These are phyloP conservation scores for Aristolochia contorta DNA, from an alignment of 164 flowering plant species.

Conservation along the genomic window DNA sequence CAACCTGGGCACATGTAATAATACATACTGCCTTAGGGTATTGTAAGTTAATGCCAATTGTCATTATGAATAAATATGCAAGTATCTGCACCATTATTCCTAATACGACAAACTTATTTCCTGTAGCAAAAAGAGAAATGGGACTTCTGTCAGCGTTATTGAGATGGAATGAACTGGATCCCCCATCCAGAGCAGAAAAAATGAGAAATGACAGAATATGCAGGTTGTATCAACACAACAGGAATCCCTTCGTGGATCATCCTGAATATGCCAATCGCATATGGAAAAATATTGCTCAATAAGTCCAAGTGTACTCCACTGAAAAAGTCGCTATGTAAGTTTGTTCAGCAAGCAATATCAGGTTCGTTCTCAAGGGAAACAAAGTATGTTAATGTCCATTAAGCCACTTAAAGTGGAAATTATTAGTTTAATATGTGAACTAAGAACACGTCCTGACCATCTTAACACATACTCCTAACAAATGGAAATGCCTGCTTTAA, in stretches of 20 bases:
- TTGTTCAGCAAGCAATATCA: conserved; percentile 12
- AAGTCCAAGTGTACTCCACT: conserved; percentile 1
- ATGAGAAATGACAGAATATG: conserved; percentile 43
- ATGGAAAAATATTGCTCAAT: conserved; percentile 19
- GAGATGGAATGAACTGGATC: conserved; percentile 45
- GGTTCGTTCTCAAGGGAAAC: too few species aligned
- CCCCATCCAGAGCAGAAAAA: conserved; percentile 44
- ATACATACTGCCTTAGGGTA: too few species aligned
- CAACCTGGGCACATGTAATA: too few species aligned
- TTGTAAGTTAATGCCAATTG: too few species aligned
- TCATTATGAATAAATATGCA: too few species aligned
- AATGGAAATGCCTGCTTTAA: too few species aligned
- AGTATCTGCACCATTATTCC: too few species aligned
- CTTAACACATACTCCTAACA: too few species aligned
- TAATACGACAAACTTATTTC: background rate
- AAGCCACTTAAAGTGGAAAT: too few species aligned
- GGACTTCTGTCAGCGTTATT: conserved; percentile 37
- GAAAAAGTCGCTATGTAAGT: conserved; percentile 21
- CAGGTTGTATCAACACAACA: conserved; percentile 39
- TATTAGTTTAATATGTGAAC: too few species aligned
- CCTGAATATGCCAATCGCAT: conserved; percentile 43
- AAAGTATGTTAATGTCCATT: too few species aligned
- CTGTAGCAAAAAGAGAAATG: conserved; percentile 35
- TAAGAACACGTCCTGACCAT: too few species aligned
- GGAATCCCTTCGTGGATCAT: conserved; percentile 53